These are phyloP conservation scores for Candida smagusa DNA, from an alignment of 1,139 yeast species.

Conservation along the genomic window DNA sequence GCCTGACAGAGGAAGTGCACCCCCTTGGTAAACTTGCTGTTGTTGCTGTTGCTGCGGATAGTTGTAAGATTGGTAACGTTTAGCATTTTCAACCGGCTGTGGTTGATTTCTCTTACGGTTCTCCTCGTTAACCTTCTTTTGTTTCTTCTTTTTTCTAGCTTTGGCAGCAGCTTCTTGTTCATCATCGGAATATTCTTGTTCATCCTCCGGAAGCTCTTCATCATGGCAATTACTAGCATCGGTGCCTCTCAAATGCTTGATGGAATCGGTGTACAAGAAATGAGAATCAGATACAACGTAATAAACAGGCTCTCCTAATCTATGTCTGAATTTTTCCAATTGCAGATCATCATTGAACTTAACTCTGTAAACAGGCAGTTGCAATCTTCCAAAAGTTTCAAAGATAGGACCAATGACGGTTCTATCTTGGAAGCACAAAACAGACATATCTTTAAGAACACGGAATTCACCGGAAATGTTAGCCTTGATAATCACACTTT, in stretches of 20 bases:
- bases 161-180: conserved; percentile 68
- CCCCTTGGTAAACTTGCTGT: conserved; percentile 5
- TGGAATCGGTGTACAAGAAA: conserved; percentile 71
- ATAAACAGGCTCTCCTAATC: conserved; percentile 58
- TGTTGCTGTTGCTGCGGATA: conserved; percentile 17
- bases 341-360: conserved; percentile 59
- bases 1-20: conserved; percentile 5
- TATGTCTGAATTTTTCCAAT: conserved; percentile 39
- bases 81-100: conserved; percentile 6
- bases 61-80: conserved; percentile 23
- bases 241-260: conserved; percentile 73
- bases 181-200: conserved; percentile 94
- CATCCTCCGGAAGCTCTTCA: conserved; percentile 89
- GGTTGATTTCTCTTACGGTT: conserved; percentile 6
- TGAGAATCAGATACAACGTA: conserved; percentile 81
- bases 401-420: conserved; percentile 75
- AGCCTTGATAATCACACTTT: conserved; percentile 70
- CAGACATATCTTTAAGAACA: conserved; percentile 76
- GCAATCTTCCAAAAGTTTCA: conserved; percentile 89
- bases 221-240: conserved; percentile 96
- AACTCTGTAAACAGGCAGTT: conserved; percentile 79
- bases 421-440: conserved; percentile 74
- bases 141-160: conserved; percentile 56
- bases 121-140: conserved; percentile 24
- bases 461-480: conserved; percentile 81